Percentiles rank a stretch among this genome's conserved stretches.
Conservation (phyloP, 257 asterid genomes). For the Solanum sparsipilum region DNA sequence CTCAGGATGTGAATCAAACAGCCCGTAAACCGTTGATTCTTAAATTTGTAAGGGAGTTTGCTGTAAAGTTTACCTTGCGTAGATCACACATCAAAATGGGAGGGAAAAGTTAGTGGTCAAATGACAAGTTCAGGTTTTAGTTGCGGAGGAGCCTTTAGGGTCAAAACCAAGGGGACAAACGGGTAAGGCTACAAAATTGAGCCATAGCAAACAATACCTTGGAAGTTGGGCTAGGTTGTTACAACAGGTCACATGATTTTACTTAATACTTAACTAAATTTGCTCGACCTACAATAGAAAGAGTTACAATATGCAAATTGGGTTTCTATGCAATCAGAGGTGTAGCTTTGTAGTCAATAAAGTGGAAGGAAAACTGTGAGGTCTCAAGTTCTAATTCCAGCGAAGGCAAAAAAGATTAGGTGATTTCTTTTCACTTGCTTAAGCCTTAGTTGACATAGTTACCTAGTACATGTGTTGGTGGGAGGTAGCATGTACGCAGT, state of each 20-base stretch:
- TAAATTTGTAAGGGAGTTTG: not conserved
- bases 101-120: not conserved
- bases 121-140: not conserved
- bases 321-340: not conserved
- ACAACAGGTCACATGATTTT: not conserved
- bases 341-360: not conserved
- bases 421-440: not conserved
- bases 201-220: not conserved
- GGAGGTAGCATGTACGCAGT: not conserved
- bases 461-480: not conserved
- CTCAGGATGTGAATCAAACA: not conserved
- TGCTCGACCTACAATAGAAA: not conserved
- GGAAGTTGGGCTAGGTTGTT: not conserved
- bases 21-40: not conserved
- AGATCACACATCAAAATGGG: not conserved
- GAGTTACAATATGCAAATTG: not conserved
- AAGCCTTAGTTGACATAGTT: not conserved
- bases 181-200: not conserved
- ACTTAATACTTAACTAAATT: not conserved
- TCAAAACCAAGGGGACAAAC: not conserved
- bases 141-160: not conserved
- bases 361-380: not conserved
- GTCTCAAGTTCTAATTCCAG: not conserved
- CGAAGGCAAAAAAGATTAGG: not conserved
- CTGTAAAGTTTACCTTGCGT: not conserved